Evolutionary conservation across 768 basidiomycete species (phyloP).

Genomic region (Suillus ampliporus): DNA sequence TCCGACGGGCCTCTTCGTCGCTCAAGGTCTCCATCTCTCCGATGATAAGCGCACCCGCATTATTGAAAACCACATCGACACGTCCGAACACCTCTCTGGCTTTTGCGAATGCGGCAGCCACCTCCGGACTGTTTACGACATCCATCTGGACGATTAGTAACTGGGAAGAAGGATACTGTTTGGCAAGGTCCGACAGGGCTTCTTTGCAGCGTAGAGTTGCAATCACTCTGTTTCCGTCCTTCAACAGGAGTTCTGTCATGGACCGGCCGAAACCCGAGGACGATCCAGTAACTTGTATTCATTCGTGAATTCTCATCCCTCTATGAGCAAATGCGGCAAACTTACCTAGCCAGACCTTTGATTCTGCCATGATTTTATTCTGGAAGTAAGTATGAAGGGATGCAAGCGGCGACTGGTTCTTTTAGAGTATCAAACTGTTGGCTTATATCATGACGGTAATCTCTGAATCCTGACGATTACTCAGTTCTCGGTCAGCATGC

Average conservation of each 20-base stretch:
- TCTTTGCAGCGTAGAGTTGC: constrained; percentile 46
- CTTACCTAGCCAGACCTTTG: constrained; percentile 10
- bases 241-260: constrained; percentile 35
- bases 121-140: constrained; percentile 33
- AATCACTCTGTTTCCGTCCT: constrained; percentile 39
- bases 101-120: constrained; percentile 32
- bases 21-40: constrained; percentile 43
- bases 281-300: constrained; percentile 39
- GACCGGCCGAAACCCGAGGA: constrained; percentile 41
- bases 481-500: background rate
- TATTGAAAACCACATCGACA: no score
- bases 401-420: background rate
- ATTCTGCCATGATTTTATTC: constrained; percentile 15
- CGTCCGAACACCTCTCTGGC: constrained; percentile 20
- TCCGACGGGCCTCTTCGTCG: constrained; percentile 35
- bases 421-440: background rate
- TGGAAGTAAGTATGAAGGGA: background rate
- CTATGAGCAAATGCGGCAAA: background rate
- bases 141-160: constrained; percentile 38
- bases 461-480: background rate
- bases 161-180: constrained; percentile 16
- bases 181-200: constrained; percentile 19
- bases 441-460: no score
- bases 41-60: constrained; percentile 32
- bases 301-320: background rate